These are phyloP conservation scores for Cordyceps javanica DNA, from an alignment of 2,329 filamentous ascomycete species.

Conservation along the genomic window DNA sequence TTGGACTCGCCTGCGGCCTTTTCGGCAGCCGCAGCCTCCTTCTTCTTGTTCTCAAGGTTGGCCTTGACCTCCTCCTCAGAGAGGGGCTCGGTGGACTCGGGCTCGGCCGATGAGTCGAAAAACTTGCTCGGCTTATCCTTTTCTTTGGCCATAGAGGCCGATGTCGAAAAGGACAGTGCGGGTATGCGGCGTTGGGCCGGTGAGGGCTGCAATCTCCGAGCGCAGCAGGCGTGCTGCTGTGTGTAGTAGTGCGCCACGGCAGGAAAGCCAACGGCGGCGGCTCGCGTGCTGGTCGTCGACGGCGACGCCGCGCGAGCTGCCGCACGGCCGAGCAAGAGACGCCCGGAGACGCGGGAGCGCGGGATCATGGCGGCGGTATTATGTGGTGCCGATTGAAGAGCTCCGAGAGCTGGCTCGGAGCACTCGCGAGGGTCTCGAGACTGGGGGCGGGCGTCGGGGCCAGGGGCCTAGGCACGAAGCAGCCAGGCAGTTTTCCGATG, in stretches of 20 bases:
- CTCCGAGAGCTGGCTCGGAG: slow-evolving; percentile 14
- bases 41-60: slow-evolving; percentile 41
- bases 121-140: slow-evolving; percentile 39
- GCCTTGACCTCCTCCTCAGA: slow-evolving; percentile 48
- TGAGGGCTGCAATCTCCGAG: slow-evolving; percentile 24
- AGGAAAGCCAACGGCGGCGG: slow-evolving; percentile 23
- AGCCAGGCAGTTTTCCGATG: not conserved
- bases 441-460: not conserved
- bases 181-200: slow-evolving; percentile 21
- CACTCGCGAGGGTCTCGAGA: not conserved
- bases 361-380: slow-evolving; percentile 31
- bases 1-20: slow-evolving; percentile 43
- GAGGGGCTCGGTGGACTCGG: slow-evolving; percentile 37
- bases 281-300: slow-evolving; percentile 14
- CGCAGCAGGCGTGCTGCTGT: slow-evolving; percentile 25
- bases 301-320: slow-evolving; percentile 22
- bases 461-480: not conserved
- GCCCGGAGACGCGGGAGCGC: slow-evolving; percentile 34
- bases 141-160: slow-evolving; percentile 28
- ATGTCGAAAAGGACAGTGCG: slow-evolving; percentile 32
- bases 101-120: slow-evolving; percentile 41
- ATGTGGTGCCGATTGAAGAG: slow-evolving; percentile 1
- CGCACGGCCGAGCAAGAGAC: slow-evolving; percentile 32
- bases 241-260: slow-evolving; percentile 22
- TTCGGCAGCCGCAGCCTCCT: slow-evolving; percentile 30